Evolutionary conservation across 306 rosid genomes (phyloP), one percentile per base, ranked within the genome.

Genomic region (Geum urbanum): DNA sequence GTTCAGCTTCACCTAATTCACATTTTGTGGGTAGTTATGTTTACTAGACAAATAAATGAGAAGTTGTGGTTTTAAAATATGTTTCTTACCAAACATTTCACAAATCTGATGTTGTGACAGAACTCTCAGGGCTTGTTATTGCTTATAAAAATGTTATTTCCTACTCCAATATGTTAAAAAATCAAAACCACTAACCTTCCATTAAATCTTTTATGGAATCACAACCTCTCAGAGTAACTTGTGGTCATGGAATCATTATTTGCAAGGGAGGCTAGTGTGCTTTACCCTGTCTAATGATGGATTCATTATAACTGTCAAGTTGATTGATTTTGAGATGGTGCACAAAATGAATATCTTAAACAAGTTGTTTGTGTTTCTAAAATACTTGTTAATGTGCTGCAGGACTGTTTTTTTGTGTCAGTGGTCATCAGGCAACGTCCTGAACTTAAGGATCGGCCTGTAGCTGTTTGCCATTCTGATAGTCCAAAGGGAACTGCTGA

Each of bases 381-480:
- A 78, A 4, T 62, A 64, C 67, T 78, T 53, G 49, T 27, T 9
- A 51, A 51, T 57, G 9, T 84, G 67, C 63, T 89, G 71, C 84
- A 92, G 98, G 98, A 92, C 84, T 90, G 97, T 77, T 90, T 92
- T 86, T 92, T 90, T 74, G 96, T 92, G 70, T 84, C 98, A 0
- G 98, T 88, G 74, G 97, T 92, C 59, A 84, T 88, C 61, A 83
- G 96, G 83, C 83, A 80, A 74, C 72, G 55, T 51, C 94, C 86
- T 69, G 89, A 88, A 76, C 76, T 85, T 59, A 77, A 71, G 78
- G 90, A 88, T 77, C 84, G 84, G 84, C 97, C 98, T 66, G 87
- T 92, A 72, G 98, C 97, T 73, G 89, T 90, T 49, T 90, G 91
- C 78, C 98, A 92, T 79, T 92, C 98, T 37, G 86, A 88, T 78